Base-by-base conservation (phyloP, 345 rosid genomes). In the Rubroshorea leprosula region DNA sequence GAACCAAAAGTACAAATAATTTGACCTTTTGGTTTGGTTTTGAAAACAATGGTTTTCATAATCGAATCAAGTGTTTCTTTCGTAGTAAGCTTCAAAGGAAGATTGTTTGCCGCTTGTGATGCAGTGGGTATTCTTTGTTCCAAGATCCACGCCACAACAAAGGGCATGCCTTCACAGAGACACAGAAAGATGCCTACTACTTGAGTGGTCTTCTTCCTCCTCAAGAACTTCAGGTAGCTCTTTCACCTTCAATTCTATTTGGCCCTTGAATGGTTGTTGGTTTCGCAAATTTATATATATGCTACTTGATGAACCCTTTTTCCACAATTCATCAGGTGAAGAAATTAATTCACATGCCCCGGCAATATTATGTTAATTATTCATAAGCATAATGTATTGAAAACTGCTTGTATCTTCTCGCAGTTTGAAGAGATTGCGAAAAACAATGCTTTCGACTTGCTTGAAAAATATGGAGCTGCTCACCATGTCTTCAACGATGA, bases 91-190 rank as follows among this genome's bases (percentile, higher is more conserved):
- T 27, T 27, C 31, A 8, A 35, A 35, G 41, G 4, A 13, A 35
- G 12, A 35, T 2, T 6, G 31, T 27, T 27, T 27, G 1, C 41
- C 12, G 7, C 12, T 35, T 35, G 7, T 35, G 41, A 6, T 68
- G 74, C 83, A 91, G 98, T 63, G 98, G 97, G 5, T 92, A 89
- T 76, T 69, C 90, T n/a, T 72, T 92, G 85, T 73, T 92, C 75
- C 82, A 97, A 58, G 93, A 89, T 76, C 98, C 98, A 23, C 97
- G 84, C 68, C 93, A 89, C 75, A 89, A 92, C 76, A 92, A 92
- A 65, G 98, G 98, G 26, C 93, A 89, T 68, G 98, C 95, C 58
- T 92, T 92, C 75, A 72, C 63, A 48, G 80, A 77, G 50, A 81
- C 77, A 65, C 97, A 92, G 80, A 80, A 97, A 72, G 79, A 85